Conservation (phyloP, 1,139 yeast genomes). For the Trichomonascaceae sp. region DNA sequence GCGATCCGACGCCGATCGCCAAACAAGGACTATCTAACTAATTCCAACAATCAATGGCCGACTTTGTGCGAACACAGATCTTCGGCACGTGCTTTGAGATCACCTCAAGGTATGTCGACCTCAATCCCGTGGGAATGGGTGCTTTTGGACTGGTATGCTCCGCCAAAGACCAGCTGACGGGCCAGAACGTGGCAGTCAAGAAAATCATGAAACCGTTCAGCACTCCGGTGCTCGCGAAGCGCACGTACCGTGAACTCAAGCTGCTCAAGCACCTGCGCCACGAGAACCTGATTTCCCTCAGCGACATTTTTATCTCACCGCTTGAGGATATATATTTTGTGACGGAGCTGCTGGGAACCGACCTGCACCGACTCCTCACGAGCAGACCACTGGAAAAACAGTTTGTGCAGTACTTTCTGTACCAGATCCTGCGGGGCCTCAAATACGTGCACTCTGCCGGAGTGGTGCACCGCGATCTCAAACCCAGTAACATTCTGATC, state of each 20-base stretch:
- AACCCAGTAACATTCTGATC: constrained; percentile 84
- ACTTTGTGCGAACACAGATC: constrained; percentile 31
- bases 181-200: constrained; percentile 91
- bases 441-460: constrained; percentile 96
- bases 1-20: no score
- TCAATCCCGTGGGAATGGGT: constrained; percentile 98
- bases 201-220: constrained; percentile 96
- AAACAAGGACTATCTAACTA: no score
- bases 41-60: no score
- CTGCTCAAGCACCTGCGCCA: constrained; percentile 85
- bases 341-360: constrained; percentile 94
- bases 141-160: constrained; percentile 97
- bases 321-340: constrained; percentile 94
- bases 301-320: constrained; percentile 90
- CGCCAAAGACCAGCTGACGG: constrained; percentile 82
- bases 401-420: constrained; percentile 89
- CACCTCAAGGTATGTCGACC: constrained; percentile 74
- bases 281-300: constrained; percentile 84
- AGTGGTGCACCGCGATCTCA: constrained; percentile 87
- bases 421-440: constrained; percentile 84
- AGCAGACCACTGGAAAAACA: constrained; percentile 92
- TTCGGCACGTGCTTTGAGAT: constrained; percentile 51
- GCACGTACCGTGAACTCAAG: constrained; percentile 93
- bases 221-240: constrained; percentile 86
- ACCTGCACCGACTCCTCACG: constrained; percentile 77